phyloP scores from a whole-genome alignment of 176 grass and related monocot genomes.

The Neostapfia colusana region DNA sequence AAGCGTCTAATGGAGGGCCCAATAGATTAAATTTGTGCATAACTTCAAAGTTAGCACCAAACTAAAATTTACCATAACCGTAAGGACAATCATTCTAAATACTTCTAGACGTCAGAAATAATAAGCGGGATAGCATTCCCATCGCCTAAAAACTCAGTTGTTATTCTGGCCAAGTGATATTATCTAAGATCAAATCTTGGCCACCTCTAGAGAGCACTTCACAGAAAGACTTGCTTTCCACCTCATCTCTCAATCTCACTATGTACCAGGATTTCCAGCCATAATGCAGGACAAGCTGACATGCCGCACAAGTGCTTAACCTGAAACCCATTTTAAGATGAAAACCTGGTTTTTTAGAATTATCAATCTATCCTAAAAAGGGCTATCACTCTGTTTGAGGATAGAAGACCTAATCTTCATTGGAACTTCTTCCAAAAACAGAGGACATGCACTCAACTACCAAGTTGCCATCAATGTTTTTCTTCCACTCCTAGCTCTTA shows the following conservation, averaged over 20 bases:
- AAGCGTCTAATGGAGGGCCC: too few species aligned
- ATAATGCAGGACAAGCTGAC: neutral
- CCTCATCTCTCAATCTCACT: neutral
- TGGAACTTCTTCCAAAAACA: constrained; percentile 2
- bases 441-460: neutral
- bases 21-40: too few species aligned
- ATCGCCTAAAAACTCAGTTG: too few species aligned
- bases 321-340: neutral
- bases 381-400: neutral
- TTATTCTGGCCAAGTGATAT: too few species aligned
- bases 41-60: too few species aligned
- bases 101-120: too few species aligned
- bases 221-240: neutral
- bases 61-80: too few species aligned
- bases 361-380: constrained; percentile 5
- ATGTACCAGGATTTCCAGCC: constrained; percentile 6
- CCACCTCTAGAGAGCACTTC: neutral
- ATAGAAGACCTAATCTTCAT: neutral
- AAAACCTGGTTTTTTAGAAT: neutral
- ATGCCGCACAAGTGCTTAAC: neutral
- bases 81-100: too few species aligned
- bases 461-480: too few species aligned
- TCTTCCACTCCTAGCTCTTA: too few species aligned
- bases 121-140: too few species aligned
- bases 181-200: too few species aligned